Percentiles rank a stretch among this genome's conserved stretches.
phyloP scores from a whole-genome alignment of 225 moss, liverwort and hornwort genomes.

The Pseudoscleropodium purum region DNA sequence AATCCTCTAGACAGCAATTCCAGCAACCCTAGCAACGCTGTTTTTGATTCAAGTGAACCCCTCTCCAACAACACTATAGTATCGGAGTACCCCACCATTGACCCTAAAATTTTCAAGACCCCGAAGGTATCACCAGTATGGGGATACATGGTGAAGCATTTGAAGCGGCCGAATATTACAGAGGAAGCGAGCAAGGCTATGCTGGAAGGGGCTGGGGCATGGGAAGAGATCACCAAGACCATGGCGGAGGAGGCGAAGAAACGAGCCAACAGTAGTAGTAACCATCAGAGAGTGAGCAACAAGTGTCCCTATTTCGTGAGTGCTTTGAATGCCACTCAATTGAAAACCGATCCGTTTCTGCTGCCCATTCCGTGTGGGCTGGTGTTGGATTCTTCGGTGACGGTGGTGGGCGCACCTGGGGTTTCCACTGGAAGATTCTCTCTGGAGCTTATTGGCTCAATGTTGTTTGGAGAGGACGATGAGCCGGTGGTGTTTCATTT shows the following conservation, averaged over 20 bases:
- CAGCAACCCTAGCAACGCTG: background rate
- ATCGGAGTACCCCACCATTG: slow-evolving; percentile 4
- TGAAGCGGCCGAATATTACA: slow-evolving; percentile 1
- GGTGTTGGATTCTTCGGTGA: slow-evolving; percentile 47
- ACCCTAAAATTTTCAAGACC: background rate
- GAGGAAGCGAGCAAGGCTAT: slow-evolving; percentile 25
- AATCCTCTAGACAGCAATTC: background rate
- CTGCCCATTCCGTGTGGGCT: slow-evolving; percentile 49
- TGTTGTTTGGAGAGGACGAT: slow-evolving; percentile 28
- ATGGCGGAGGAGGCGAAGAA: slow-evolving; percentile 10
- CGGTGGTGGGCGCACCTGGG: slow-evolving; percentile 34
- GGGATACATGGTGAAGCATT: slow-evolving; percentile 12
- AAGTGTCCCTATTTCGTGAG: slow-evolving; percentile 41
- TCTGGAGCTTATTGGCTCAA: slow-evolving; percentile 35
- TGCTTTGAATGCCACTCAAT: slow-evolving; percentile 28
- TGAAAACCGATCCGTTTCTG: slow-evolving; percentile 14
- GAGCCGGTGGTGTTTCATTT: slow-evolving; percentile 47
- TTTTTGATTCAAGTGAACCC: background rate
- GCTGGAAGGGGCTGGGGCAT: slow-evolving; percentile 22
- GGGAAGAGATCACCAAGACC: slow-evolving; percentile 19
- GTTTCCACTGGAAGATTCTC: slow-evolving; percentile 14
- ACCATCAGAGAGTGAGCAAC: background rate
- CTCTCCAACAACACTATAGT: background rate
- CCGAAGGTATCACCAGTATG: slow-evolving; percentile 38
- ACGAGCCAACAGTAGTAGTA: background rate